Percentiles rank a stretch among this genome's conserved stretches.
These are phyloP conservation scores for Aspergillus pseudoglaucus DNA, from an alignment of 2,329 filamentous ascomycete genomes.

Conservation along the genomic window DNA sequence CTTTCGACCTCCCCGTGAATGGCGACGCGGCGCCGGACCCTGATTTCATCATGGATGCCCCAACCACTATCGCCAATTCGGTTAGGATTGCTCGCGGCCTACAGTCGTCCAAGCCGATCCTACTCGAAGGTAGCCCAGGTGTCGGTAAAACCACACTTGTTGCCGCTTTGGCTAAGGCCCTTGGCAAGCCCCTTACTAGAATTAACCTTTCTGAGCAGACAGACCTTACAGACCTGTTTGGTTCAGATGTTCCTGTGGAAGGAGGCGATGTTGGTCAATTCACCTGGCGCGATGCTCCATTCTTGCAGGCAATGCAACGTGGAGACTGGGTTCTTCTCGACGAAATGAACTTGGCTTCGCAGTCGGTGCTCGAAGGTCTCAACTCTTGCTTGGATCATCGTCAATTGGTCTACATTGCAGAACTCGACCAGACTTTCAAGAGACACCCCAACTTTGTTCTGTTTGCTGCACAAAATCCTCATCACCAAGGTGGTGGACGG, in stretches of 20 bases:
- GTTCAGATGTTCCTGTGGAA: constrained; percentile 91
- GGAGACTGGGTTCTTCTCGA: constrained; percentile 96
- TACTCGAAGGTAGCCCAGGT: constrained; percentile 94
- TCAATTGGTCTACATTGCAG: constrained; percentile 90
- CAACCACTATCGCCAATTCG: constrained; percentile 81
- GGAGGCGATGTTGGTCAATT: constrained; percentile 87
- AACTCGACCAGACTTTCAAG: constrained; percentile 88
- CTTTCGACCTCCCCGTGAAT: constrained; percentile 61
- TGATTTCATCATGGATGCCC: constrained; percentile 74
- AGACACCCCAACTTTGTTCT: constrained; percentile 85
- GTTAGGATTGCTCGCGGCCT: constrained; percentile 87
- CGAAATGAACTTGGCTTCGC: constrained; percentile 97
- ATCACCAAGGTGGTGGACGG: constrained; percentile 90
- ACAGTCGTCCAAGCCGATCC: constrained; percentile 81
- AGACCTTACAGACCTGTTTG: constrained; percentile 94
- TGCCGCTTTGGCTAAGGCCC: constrained; percentile 70
- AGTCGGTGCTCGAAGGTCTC: constrained; percentile 90
- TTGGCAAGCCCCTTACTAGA: constrained; percentile 75
- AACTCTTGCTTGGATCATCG: constrained; percentile 96
- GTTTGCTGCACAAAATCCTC: constrained; percentile 95
- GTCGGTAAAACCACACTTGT: constrained; percentile 96
- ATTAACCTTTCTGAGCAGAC: constrained; percentile 99
- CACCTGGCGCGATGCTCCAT: constrained; percentile 91
- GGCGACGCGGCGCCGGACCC: constrained; percentile 46
- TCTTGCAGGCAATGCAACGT: constrained; percentile 91